Percentiles rank a stretch among this genome's conserved stretches.
Conservation (phyloP, 140 eudicot species). For the Bidens hawaiensis region DNA sequence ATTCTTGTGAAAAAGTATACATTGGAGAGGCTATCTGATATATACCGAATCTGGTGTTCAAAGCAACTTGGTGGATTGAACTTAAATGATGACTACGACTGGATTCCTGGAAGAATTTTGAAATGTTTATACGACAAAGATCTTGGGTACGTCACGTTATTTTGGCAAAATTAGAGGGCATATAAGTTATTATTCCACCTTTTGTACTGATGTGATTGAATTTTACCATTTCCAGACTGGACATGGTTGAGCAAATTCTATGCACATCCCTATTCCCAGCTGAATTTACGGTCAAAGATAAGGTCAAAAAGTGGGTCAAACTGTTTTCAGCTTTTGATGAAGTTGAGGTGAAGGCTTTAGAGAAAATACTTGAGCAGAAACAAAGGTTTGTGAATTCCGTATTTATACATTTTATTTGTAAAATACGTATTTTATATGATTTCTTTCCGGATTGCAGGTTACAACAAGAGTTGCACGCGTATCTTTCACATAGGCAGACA, state of each 20-base stretch:
- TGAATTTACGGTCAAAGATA: constrained; percentile 62
- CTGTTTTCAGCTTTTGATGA: constrained; percentile 69
- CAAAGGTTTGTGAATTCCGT: constrained; percentile 57
- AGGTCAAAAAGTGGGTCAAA: constrained; percentile 70
- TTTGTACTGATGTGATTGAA: constrained; percentile 7
- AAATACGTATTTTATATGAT: constrained; percentile 25
- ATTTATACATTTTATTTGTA: neutral
- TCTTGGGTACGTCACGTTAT: constrained; percentile 50
- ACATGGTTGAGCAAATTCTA: constrained; percentile 61
- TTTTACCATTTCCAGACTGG: constrained; percentile 51
- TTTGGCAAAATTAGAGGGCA: constrained; percentile 1
- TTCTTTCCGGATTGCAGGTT: constrained; percentile 53
- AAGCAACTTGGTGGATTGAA: constrained; percentile 34
- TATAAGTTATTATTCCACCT: neutral
- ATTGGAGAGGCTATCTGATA: constrained; percentile 84
- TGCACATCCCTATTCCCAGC: constrained; percentile 65
- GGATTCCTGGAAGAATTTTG: constrained; percentile 88
- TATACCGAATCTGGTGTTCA: constrained; percentile 56
- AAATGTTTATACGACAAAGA: constrained; percentile 78
- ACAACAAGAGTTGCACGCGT: constrained; percentile 80
- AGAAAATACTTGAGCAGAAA: constrained; percentile 81
- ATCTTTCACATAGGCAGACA: constrained; percentile 66
- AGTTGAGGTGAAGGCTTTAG: constrained; percentile 83
- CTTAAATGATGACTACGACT: constrained; percentile 57
- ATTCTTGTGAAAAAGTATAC: constrained; percentile 72